These are phyloP conservation scores for Phoma sp. DNA, from an alignment of 2,329 filamentous ascomycete genomes.

Conservation along the genomic window DNA sequence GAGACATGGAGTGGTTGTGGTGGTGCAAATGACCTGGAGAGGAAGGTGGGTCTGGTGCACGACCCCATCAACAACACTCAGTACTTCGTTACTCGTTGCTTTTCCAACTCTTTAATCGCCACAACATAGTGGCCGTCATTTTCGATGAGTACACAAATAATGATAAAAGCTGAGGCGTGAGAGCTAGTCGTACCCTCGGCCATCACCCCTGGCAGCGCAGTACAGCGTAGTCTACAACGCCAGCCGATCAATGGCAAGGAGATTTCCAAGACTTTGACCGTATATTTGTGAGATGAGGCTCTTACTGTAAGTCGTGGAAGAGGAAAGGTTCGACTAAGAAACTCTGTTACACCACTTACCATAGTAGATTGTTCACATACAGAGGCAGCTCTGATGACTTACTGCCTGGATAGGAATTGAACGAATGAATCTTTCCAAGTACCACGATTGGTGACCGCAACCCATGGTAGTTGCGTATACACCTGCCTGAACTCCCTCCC, in stretches of 20 bases:
- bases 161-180: background rate
- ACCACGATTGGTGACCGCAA: background rate
- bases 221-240: background rate
- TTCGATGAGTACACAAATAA: background rate
- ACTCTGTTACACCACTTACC: too few relatives aligned
- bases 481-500: too few relatives aligned
- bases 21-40: background rate
- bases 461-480: too few relatives aligned
- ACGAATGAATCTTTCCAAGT: background rate
- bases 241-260: too few relatives aligned
- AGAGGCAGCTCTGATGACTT: too few relatives aligned
- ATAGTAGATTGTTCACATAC: too few relatives aligned
- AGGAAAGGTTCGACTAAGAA: too few relatives aligned
- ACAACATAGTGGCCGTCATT: background rate
- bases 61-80: background rate
- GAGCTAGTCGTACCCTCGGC: background rate
- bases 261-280: background rate
- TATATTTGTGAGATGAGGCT: background rate
- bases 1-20: constrained; percentile 9
- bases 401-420: too few relatives aligned
- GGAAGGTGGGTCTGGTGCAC: constrained; percentile 4
- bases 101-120: constrained; percentile 16
- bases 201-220: background rate
- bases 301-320: background rate
- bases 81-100: background rate